Evolutionary conservation across 2,329 filamentous ascomycete species (phyloP).

Genomic region (Colletotrichum brevisporum): DNA sequence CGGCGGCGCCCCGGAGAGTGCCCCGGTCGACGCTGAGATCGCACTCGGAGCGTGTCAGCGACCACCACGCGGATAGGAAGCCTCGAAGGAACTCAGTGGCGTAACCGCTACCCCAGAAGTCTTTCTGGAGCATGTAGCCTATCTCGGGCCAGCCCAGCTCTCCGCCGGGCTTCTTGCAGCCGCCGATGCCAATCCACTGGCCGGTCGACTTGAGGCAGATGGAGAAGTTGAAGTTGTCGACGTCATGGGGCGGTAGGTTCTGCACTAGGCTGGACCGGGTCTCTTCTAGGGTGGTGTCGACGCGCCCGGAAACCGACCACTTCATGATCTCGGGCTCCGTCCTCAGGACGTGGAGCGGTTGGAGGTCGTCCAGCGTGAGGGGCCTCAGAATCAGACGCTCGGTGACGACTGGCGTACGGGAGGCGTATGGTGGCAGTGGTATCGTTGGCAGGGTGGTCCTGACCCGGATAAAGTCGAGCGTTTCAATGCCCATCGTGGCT

Average conservation of each 20-base stretch:
- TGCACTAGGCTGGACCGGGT: conserved; percentile 57
- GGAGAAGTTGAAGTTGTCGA: conserved; percentile 68
- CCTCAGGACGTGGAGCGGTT: conserved; percentile 66
- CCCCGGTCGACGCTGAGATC: conserved; percentile 59
- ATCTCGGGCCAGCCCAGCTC: conserved; percentile 69
- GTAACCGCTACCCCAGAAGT: conserved; percentile 69
- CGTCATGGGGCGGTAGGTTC: conserved; percentile 65
- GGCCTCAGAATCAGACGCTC: conserved; percentile 69
- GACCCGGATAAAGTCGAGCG: conserved; percentile 54
- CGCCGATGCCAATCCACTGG: conserved; percentile 67
- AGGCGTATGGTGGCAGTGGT: conserved; percentile 57
- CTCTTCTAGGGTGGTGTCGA: conserved; percentile 60
- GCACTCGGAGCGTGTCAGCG: conserved; percentile 61
- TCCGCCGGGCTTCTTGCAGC: conserved; percentile 57
- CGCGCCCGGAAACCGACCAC: conserved; percentile 62
- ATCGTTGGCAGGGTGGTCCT: conserved; percentile 62
- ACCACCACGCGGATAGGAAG: conserved; percentile 62
- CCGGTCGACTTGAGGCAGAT: conserved; percentile 62
- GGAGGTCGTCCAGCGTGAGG: conserved; percentile 63
- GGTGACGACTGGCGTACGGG: conserved; percentile 60
- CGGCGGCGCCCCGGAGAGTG: conserved; percentile 48
- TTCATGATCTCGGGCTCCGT: conserved; percentile 73
- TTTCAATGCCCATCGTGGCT: conserved; percentile 24
- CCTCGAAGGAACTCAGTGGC: conserved; percentile 69
- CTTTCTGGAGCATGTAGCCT: conserved; percentile 69